phyloP scores from a whole-genome alignment of 164 flowering plant genomes.

The Cinnamomum chago region DNA sequence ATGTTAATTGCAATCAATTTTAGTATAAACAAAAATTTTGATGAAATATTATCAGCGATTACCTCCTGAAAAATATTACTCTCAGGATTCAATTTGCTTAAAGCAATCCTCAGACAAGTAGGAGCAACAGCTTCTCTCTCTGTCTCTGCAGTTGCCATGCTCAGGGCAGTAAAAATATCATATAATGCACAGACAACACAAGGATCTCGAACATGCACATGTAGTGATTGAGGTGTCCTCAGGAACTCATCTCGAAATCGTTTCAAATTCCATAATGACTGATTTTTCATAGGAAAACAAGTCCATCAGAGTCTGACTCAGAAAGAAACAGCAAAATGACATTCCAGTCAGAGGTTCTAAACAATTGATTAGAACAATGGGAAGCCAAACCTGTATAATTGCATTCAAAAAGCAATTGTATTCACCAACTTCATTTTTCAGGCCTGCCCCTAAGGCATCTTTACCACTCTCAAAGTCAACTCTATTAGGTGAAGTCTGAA shows the following conservation, averaged over 20 bases:
- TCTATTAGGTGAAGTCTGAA: constrained; percentile 24
- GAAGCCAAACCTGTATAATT: constrained; percentile 75
- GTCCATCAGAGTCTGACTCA: not conserved
- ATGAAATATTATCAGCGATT: constrained; percentile 3
- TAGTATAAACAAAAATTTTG: not conserved
- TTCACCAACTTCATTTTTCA: constrained; percentile 94
- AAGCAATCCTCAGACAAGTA: constrained; percentile 75
- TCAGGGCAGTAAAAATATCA: constrained; percentile 74
- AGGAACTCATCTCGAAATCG: constrained; percentile 81
- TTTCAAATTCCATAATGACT: constrained; percentile 91
- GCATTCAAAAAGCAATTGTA: constrained; percentile 97
- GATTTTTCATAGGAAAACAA: constrained; percentile 7
- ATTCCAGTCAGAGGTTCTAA: not conserved
- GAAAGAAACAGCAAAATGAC: not conserved
- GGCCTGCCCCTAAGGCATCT: constrained; percentile 58
- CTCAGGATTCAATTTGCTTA: constrained; percentile 88
- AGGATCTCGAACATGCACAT: constrained; percentile 89
- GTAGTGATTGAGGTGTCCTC: constrained; percentile 53
- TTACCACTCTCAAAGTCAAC: constrained; percentile 18
- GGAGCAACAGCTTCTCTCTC: constrained; percentile 79
- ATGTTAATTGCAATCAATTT: too few relatives aligned
- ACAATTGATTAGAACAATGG: not conserved
- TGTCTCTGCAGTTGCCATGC: constrained; percentile 47
- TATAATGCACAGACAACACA: constrained; percentile 90
- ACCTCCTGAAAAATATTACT: constrained; percentile 96